Base-by-base conservation (phyloP, 768 basidiomycete species). In the Galerina sulciceps region DNA sequence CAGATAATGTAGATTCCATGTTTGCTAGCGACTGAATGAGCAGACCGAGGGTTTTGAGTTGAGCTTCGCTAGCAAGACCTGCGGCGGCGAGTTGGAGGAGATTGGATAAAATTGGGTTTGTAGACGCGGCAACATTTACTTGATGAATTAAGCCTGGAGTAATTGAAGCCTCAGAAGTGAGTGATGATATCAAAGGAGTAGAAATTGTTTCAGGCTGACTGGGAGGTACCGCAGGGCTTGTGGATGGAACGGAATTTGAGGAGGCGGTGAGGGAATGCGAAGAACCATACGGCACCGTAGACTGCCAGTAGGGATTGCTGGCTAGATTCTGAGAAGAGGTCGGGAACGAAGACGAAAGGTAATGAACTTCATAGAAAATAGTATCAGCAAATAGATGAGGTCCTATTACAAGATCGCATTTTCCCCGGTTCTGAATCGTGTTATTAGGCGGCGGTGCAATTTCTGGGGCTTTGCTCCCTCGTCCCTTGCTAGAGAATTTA, bases 311-410 rank as follows among this genome's bases (percentile, higher is more conserved):
- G 11, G 71, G 55, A 56, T 62, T 61, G n/a, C 58, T 65, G 38
- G 62, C 46, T 60, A 66, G 42, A 59, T 44, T 49, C 38, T 73
- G 58, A 42, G 73, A 72, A 60, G 74, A 67, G 14, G 60, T 35
- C 20, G 56, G 40, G 14, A 42, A 47, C 65, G 64, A 57, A 18
- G 58, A 57, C 6, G 80, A 73, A 17, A 85, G 78, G 71, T 92
- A 93, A 66, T 86, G 82, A 9, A 89, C 88, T 72, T 93, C 90
- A 61, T 85, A 91, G 58, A 94, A 76, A 0, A 81, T 76, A 0
- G 90, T 91, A 20, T 87, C 84, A 35, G 76, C 67, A 65, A 93
- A 93, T 23, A 78, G 73, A 69, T 91, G 90, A 13, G 92, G 92
- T 5, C 91, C 92, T 34, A 94, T 84, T 64, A 85, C 79, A 37